These are phyloP conservation scores for Arthrobotrys entomopaga DNA, from an alignment of 2,329 filamentous ascomycete species.

Conservation along the genomic window DNA sequence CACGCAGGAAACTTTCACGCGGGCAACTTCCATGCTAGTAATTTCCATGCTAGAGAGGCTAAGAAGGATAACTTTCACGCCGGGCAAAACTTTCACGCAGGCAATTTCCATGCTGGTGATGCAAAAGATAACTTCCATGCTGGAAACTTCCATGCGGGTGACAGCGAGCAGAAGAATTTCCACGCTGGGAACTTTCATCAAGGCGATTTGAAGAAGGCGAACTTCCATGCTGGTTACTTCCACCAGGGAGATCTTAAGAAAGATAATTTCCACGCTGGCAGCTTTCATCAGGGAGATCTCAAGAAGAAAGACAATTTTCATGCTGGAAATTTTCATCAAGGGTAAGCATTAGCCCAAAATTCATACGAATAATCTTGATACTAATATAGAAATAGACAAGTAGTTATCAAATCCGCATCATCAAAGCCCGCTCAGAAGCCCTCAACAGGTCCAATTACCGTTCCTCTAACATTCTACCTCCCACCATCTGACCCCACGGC, in stretches of 20 bases:
- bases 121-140: conserved; percentile 3
- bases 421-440: conserved; percentile 1
- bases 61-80: conserved; percentile 5
- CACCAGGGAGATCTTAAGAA: conserved; percentile 4
- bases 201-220: conserved; percentile 6
- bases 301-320: conserved; percentile 2
- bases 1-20: background rate
- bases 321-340: background rate
- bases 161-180: background rate
- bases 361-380: background rate
- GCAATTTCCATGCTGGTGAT: conserved; percentile 3
- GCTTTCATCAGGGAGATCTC: background rate
- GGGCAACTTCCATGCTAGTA: background rate
- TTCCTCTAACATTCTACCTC: conserved; percentile 8
- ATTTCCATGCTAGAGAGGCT: conserved; percentile 2
- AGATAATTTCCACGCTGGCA: background rate
- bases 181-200: conserved; percentile 10
- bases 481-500: conserved; percentile 5
- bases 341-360: background rate
- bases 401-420: background rate
- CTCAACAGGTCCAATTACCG: conserved; percentile 4
- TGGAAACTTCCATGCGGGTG: conserved; percentile 1
- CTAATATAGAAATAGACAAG: background rate
- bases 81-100: conserved; percentile 5
- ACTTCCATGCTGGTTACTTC: conserved; percentile 11